A percentile compares a stretch with the other conserved stretches of the same genome.
These are phyloP conservation scores for Sporothrix luriei DNA, from an alignment of 2,329 filamentous ascomycete species.

Conservation along the genomic window DNA sequence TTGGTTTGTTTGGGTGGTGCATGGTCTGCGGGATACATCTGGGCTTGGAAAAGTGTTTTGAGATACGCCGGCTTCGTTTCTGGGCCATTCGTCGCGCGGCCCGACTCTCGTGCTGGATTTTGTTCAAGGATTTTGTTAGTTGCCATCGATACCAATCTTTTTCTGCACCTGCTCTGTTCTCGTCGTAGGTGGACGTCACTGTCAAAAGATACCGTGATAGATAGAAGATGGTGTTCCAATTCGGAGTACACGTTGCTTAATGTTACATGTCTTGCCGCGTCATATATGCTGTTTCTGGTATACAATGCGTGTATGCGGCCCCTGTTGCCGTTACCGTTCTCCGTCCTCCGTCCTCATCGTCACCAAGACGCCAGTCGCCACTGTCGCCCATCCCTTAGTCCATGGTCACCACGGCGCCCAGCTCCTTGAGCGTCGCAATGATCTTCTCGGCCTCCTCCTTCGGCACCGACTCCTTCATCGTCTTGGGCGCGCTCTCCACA, in stretches of 20 bases:
- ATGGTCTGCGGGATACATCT: conserved; percentile 6
- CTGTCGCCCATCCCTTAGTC: conserved; percentile 61
- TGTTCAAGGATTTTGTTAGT: neutral
- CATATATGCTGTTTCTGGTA: conserved; percentile 38
- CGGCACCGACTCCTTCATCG: conserved; percentile 97
- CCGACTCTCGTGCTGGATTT: neutral
- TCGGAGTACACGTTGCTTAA: conserved; percentile 35
- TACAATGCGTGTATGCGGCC: conserved; percentile 34
- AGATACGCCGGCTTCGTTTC: neutral
- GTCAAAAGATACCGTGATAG: neutral
- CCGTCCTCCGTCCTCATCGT: neutral
- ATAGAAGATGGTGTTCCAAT: conserved; percentile 24
- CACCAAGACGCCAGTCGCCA: neutral
- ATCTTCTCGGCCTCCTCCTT: conserved; percentile 99
- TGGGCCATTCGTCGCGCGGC: neutral
- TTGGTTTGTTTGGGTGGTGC: neutral
- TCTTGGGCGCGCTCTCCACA: conserved; percentile 95
- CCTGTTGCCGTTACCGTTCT: neutral
- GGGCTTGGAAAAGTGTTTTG: conserved; percentile 1
- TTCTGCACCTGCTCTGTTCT: too few relatives aligned
- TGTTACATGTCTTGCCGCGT: conserved; percentile 40
- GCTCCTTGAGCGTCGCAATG: conserved; percentile 84
- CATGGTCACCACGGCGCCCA: conserved; percentile 88
- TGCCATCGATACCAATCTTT: conserved; percentile 14
- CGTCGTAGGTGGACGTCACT: neutral